Base-by-base conservation (phyloP, 495 filamentous ascomycete genomes). In the Hypoxylon crocopeplum region DNA sequence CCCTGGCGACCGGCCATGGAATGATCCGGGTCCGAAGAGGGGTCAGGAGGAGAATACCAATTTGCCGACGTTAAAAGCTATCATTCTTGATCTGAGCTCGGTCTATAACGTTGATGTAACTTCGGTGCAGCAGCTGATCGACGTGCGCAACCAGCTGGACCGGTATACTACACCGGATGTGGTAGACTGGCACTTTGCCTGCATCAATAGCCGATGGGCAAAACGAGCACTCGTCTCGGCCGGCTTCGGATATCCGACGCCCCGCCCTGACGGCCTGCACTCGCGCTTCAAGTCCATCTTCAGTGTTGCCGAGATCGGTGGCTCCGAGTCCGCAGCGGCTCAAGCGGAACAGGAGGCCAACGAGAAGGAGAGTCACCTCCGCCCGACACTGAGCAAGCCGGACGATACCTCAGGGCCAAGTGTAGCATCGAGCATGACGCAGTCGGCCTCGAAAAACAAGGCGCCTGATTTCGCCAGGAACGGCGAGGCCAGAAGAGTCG, bases 101-200 rank as follows among this genome's bases (percentile, higher is more conserved):
- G 94, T 98, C 64, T 97, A 98, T 75, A 93, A 97, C 64, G 90
- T 97, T 42, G 94, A 98, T 64, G 85, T 96, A 49, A 97, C 94
- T 1, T 96, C 92, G 0, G 84, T 97, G 1, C 94, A 98, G 76
- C 89, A 94, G 71, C 78, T 98, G 32, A 96, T 98, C 72, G 94
- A 98, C 64, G 91, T 98, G 2, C 92, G 94, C 71, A 98, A 98
- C 73, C 95, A 98, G 70, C 86, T 98, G 16, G 94, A 98, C 72
- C 82, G 87, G 11, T 96, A 97, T 70, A 84, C 91, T 12, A 73
- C 88, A 0, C 94, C 94, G 0, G 88, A 92, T 8, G 78, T 84
- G 5, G 92, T 98, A 5, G 92, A 98, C 67, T 98, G 94, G 92
- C 94, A 98, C 72, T 88, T 98, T 58, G 91, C 92, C 10, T 88